Evolutionary conservation across 2,329 filamentous ascomycete species (phyloP).

Genomic region (Diplodia intermedia): DNA sequence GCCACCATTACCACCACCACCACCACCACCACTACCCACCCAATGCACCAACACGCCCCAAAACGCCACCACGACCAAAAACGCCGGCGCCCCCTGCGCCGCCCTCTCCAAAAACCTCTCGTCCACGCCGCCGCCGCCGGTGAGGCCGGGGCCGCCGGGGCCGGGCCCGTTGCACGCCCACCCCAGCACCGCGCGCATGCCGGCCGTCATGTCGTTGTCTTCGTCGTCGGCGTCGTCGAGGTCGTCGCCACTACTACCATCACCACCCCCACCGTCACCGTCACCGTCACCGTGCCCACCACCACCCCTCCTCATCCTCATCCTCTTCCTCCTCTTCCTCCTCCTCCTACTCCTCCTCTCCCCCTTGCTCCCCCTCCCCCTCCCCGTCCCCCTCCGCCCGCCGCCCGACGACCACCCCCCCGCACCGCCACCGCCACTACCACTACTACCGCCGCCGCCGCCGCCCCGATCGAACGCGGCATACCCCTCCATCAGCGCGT

Average conservation of each 20-base stretch:
- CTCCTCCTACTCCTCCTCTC: no score
- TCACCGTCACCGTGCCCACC: no score
- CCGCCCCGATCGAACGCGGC: neutral
- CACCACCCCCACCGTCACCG: no score
- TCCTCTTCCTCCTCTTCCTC: neutral
- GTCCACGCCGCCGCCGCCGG: neutral
- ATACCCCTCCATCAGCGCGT: neutral
- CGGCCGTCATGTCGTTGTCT: neutral
- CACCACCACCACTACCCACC: neutral
- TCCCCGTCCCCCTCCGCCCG: no score
- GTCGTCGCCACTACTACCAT: no score
- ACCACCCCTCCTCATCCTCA: no score
- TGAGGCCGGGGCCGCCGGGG: neutral
- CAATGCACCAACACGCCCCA: constrained; percentile 27
- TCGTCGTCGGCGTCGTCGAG: no score
- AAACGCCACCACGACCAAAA: constrained; percentile 29
- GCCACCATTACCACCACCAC: no score
- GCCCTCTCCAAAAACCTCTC: constrained; percentile 6
- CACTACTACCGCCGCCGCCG: no score
- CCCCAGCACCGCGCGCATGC: constrained; percentile 3
- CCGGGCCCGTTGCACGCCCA: neutral
- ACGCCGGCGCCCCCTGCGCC: neutral
- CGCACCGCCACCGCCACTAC: no score
- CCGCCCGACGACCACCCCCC: no score
- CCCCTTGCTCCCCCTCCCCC: no score